Conservation (phyloP, 2,329 filamentous ascomycete species). For the Cladosporium austrohemisphaericum region DNA sequence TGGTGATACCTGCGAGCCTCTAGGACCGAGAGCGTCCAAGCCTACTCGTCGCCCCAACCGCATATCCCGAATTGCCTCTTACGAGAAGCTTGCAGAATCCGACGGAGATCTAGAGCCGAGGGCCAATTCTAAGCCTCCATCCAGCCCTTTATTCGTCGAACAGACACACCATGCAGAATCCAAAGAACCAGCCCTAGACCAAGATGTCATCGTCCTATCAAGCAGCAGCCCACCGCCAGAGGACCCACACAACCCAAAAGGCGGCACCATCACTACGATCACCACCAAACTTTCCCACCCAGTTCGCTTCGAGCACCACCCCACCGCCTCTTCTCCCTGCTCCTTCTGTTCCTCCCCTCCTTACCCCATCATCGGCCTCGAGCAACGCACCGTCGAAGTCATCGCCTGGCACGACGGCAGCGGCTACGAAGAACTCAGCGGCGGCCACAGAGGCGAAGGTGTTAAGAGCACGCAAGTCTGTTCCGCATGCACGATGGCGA, state of each 20-base stretch:
- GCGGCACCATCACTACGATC: constrained; percentile 24
- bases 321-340: constrained; percentile 29
- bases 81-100: no score
- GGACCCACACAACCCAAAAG: background rate
- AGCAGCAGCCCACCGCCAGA: background rate
- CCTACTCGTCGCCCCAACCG: no score
- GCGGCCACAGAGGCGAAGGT: constrained; percentile 32
- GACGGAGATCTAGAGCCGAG: no score
- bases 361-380: constrained; percentile 38
- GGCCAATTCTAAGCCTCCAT: no score
- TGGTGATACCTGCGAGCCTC: constrained; percentile 14
- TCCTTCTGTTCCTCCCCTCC: constrained; percentile 39
- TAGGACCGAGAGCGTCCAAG: background rate
- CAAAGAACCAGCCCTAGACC: background rate
- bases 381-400: constrained; percentile 29
- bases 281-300: constrained; percentile 40
- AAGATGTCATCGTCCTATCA: background rate
- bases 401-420: constrained; percentile 29
- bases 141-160: no score
- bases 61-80: no score
- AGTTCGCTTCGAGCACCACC: constrained; percentile 35
- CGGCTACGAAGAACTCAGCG: constrained; percentile 32
- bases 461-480: constrained; percentile 37
- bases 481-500: constrained; percentile 33
- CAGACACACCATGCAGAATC: no score